phyloP scores from a whole-genome alignment of 805 yeast species.

The Millerozyma miso region DNA sequence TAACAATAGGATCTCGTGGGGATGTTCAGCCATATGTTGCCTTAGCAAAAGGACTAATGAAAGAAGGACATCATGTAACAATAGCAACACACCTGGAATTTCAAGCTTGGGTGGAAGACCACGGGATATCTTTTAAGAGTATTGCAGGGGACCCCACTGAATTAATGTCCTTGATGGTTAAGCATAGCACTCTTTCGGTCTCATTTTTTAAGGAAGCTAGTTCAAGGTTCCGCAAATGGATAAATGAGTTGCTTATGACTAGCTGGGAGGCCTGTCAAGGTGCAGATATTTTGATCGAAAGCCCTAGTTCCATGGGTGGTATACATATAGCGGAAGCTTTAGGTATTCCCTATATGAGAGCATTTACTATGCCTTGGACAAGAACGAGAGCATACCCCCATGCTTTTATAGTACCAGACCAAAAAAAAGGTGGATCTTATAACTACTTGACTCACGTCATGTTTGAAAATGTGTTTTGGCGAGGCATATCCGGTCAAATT shows the following conservation, averaged over 20 bases:
- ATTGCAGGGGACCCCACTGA: slow-evolving; percentile 94
- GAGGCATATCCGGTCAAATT: slow-evolving; percentile 81
- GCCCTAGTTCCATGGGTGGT: slow-evolving; percentile 97
- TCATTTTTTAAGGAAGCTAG: slow-evolving; percentile 81
- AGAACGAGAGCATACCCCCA: slow-evolving; percentile 94
- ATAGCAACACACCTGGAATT: slow-evolving; percentile 88
- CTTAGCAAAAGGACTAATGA: slow-evolving; percentile 68
- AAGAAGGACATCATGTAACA: slow-evolving; percentile 79
- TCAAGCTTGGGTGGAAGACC: slow-evolving; percentile 62
- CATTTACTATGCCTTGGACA: slow-evolving; percentile 99
- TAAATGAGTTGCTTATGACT: slow-evolving; percentile 60
- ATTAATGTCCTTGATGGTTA: slow-evolving; percentile 87
- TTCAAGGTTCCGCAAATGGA: slow-evolving; percentile 76
- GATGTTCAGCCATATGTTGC: slow-evolving; percentile 97
- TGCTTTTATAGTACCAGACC: slow-evolving; percentile 93
- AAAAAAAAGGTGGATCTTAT: slow-evolving; percentile 87
- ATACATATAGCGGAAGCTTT: slow-evolving; percentile 92
- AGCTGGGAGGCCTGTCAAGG: slow-evolving; percentile 88
- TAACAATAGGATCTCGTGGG: slow-evolving; percentile 94
- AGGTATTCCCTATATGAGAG: slow-evolving; percentile 85
- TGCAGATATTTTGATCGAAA: slow-evolving; percentile 80
- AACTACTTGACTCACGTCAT: slow-evolving; percentile 89
- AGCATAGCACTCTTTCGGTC: slow-evolving; percentile 83
- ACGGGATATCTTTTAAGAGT: slow-evolving; percentile 64
- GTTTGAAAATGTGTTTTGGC: slow-evolving; percentile 92